Conservation (phyloP, 2,329 filamentous ascomycete species). For the Aspergillus caelatus region DNA sequence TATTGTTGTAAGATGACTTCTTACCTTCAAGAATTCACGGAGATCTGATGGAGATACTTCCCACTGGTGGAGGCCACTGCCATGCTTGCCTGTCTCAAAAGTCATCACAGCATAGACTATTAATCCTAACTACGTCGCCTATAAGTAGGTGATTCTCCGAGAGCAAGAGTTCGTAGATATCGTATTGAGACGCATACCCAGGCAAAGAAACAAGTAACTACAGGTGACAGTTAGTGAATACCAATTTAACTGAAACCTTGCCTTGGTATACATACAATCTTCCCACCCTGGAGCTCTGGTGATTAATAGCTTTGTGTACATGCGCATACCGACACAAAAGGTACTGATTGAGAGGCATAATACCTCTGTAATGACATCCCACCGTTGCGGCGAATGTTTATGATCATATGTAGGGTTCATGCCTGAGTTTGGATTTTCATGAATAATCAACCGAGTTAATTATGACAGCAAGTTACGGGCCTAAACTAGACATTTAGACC, state of each 20-base stretch:
- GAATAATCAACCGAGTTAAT: neutral
- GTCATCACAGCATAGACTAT: constrained; percentile 25
- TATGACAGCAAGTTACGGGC: neutral
- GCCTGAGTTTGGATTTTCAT: neutral
- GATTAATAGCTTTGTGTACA: constrained; percentile 33
- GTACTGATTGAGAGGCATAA: constrained; percentile 24
- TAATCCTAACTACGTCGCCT: constrained; percentile 23
- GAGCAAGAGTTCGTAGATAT: neutral
- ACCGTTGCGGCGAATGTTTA: constrained; percentile 15
- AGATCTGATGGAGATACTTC: constrained; percentile 22
- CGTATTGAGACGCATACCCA: constrained; percentile 17
- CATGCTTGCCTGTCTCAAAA: constrained; percentile 24
- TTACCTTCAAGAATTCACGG: constrained; percentile 21
- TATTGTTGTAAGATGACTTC: neutral
- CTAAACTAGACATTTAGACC: neutral
- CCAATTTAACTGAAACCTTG: neutral
- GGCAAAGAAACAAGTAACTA: constrained; percentile 24
- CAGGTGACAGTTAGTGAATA: constrained; percentile 1
- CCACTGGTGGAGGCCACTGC: constrained; percentile 23
- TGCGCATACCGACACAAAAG: constrained; percentile 20
- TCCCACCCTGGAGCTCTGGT: constrained; percentile 26
- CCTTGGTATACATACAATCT: constrained; percentile 23
- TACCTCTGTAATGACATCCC: constrained; percentile 22
- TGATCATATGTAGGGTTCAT: constrained; percentile 11
- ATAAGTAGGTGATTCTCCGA: neutral